These are phyloP conservation scores for Dendrobium catenatum DNA, from an alignment of 106 monocot species.

Conservation along the genomic window DNA sequence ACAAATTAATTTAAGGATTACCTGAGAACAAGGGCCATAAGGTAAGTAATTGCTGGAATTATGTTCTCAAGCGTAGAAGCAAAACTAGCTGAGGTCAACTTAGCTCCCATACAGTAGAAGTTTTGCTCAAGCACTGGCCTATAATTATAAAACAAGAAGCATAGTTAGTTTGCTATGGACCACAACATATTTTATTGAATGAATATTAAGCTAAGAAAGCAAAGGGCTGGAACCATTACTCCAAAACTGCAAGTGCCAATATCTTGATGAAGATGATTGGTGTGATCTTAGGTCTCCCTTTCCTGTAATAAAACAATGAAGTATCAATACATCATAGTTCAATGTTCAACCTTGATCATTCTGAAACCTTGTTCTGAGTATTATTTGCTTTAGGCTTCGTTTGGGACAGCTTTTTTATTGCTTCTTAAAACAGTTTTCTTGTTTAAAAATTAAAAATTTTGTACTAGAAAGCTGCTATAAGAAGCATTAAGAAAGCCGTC, in stretches of 20 bases:
- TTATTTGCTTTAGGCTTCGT: too few species aligned
- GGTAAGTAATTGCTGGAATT: constrained; percentile 66
- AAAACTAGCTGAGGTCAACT: constrained; percentile 67
- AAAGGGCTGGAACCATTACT: constrained; percentile 26
- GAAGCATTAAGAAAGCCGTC: too few species aligned
- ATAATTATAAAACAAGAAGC: not conserved
- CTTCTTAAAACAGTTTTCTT: too few species aligned
- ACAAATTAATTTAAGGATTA: constrained; percentile 6
- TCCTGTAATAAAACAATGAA: constrained; percentile 29
- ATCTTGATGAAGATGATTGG: constrained; percentile 57
- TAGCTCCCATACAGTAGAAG: constrained; percentile 68
- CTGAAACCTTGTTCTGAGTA: too few species aligned
- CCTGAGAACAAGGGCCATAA: constrained; percentile 47
- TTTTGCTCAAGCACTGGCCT: constrained; percentile 92
- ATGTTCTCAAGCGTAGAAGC: constrained; percentile 65
- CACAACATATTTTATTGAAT: not conserved
- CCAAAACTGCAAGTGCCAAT: constrained; percentile 39
- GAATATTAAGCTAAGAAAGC: not conserved
- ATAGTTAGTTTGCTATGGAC: not conserved
- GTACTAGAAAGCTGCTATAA: too few species aligned
- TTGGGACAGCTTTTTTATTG: too few species aligned
- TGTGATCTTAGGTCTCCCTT: constrained; percentile 81
- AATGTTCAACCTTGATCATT: too few species aligned
- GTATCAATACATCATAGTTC: not conserved
- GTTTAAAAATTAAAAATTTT: too few species aligned